A percentile compares a stretch with the other conserved stretches of the same genome.
These are phyloP conservation scores for Trypanosoma rangeli DNA, from an alignment of 208 protist genomes.

Conservation along the genomic window DNA sequence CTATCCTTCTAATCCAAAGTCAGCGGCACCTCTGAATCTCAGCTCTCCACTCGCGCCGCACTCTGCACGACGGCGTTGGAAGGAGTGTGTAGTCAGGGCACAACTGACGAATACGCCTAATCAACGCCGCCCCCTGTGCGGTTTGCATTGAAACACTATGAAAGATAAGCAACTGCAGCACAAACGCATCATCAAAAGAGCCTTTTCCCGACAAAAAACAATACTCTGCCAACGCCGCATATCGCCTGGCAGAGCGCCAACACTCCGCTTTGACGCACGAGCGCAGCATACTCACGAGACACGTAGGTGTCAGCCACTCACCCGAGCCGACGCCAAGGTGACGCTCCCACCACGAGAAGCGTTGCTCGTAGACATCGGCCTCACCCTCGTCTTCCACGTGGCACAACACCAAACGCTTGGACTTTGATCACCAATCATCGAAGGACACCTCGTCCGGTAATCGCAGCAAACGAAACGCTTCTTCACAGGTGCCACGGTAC, in stretches of 20 bases:
- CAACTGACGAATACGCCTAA: conserved; percentile 22
- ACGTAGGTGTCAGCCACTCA: conserved; percentile 27
- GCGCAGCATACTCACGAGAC: conserved; percentile 30
- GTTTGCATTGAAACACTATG: conserved; percentile 28
- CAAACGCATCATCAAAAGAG: conserved; percentile 28
- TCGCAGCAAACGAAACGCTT: conserved; percentile 23
- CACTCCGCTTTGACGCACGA: conserved; percentile 24
- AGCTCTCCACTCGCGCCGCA: conserved; percentile 23
- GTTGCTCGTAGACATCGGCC: conserved; percentile 28
- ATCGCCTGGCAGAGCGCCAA: conserved; percentile 34
- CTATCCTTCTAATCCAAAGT: conserved; percentile 13
- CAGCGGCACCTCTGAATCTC: conserved; percentile 3
- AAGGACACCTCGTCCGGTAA: conserved; percentile 22
- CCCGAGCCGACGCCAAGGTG: conserved; percentile 13
- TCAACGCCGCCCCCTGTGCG: conserved; percentile 9
- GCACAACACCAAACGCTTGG: conserved; percentile 31
- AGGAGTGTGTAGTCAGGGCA: conserved; percentile 29
- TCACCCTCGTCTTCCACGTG: conserved; percentile 24
- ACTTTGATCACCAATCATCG: conserved; percentile 29
- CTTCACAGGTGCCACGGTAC: conserved; percentile 21
- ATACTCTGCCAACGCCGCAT: conserved; percentile 10
- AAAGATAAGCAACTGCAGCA: conserved; percentile 28
- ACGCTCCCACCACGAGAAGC: conserved; percentile 24
- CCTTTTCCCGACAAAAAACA: conserved; percentile 16
- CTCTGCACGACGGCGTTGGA: conserved; percentile 25